phyloP scores from a whole-genome alignment of 169 alveolate species.

The Plasmodium cynomolgi region DNA sequence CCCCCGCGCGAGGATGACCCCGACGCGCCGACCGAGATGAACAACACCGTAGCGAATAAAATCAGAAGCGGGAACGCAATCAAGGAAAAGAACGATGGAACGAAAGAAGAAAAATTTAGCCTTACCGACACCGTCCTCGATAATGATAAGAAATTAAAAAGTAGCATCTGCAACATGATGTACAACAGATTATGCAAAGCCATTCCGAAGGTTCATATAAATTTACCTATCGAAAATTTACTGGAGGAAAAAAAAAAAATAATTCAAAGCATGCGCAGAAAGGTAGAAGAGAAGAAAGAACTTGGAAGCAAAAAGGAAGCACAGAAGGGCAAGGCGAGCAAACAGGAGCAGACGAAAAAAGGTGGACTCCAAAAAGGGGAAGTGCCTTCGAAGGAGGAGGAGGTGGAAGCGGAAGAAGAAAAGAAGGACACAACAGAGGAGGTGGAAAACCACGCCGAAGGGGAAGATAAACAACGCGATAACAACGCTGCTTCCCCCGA shows the following conservation, averaged over 20 bases:
- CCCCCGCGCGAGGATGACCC: not conserved
- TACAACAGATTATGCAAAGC: constrained; percentile 60
- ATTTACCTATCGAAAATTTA: constrained; percentile 62
- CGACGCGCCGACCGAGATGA: not conserved
- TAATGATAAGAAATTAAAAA: constrained; percentile 57
- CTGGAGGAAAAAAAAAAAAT: constrained; percentile 59
- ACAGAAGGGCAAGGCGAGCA: not conserved
- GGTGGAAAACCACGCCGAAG: not conserved
- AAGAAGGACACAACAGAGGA: not conserved
- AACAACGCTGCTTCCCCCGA: not conserved
- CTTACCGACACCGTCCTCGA: constrained; percentile 58
- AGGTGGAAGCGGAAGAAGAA: not conserved
- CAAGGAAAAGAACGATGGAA: constrained; percentile 15
- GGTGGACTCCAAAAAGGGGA: not conserved
- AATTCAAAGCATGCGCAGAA: constrained; percentile 30
- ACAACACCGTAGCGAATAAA: not conserved
- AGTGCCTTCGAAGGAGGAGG: not conserved
- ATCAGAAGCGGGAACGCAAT: not conserved
- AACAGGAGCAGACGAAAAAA: not conserved
- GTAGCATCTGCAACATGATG: constrained; percentile 48
- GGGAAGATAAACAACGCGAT: not conserved
- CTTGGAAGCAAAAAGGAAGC: not conserved
- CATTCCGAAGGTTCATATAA: constrained; percentile 65
- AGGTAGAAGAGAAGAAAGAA: constrained; percentile 24
- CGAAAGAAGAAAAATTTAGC: constrained; percentile 10